Evolutionary conservation across 371 early-diverging fungal genomes (phyloP).

Genomic region (Rhizopus stolonifer): DNA sequence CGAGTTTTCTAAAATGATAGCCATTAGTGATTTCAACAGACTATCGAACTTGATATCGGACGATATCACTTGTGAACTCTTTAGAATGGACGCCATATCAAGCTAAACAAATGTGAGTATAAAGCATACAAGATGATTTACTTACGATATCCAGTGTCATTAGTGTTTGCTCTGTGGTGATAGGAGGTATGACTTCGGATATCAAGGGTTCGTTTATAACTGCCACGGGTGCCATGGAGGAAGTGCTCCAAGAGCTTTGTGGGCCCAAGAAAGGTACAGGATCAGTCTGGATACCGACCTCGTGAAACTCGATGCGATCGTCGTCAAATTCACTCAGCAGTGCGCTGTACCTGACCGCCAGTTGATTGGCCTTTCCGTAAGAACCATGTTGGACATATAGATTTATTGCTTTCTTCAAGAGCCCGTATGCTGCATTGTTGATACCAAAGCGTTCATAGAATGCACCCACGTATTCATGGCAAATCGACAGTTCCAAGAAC

Average conservation of each 20-base stretch:
- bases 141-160: slow-evolving; percentile 45
- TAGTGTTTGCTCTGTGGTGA: slow-evolving; percentile 44
- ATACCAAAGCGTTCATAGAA: slow-evolving; percentile 36
- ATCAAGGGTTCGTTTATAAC: slow-evolving; percentile 33
- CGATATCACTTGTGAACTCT: slow-evolving; percentile 50
- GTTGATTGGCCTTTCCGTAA: slow-evolving; percentile 44
- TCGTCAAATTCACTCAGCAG: slow-evolving; percentile 32
- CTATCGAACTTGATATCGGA: slow-evolving; percentile 47
- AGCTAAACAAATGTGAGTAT: slow-evolving; percentile 9
- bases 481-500: slow-evolving; percentile 33
- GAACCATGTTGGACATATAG: slow-evolving; percentile 34
- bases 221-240: slow-evolving; percentile 24
- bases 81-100: slow-evolving; percentile 50
- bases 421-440: slow-evolving; percentile 36
- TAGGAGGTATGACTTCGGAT: slow-evolving; percentile 35
- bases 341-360: slow-evolving; percentile 22
- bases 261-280: slow-evolving; percentile 41
- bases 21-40: slow-evolving; percentile 40
- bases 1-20: slow-evolving; percentile 45
- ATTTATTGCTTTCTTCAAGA: slow-evolving; percentile 34
- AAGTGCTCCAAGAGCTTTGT: slow-evolving; percentile 37
- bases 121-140: neutral
- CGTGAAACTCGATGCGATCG: slow-evolving; percentile 29
- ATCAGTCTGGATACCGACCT: slow-evolving; percentile 44
- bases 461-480: slow-evolving; percentile 42